Percentiles rank a stretch among this genome's conserved stretches.
Conservation (phyloP, 2,329 filamentous ascomycete species). For the Ascochyta rabiei region DNA sequence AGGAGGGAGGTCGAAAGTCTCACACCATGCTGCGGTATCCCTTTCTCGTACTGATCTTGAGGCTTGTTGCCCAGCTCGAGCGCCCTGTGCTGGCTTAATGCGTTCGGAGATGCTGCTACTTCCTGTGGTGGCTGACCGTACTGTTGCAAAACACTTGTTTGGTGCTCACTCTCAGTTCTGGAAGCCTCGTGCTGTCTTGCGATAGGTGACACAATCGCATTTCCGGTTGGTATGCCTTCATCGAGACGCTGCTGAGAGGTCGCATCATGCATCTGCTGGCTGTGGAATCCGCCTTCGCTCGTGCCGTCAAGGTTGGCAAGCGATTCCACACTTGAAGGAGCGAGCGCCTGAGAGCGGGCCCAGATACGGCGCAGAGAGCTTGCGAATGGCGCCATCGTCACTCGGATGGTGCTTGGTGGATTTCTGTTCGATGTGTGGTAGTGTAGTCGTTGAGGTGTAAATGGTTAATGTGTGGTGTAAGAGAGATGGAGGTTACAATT, state of each 20-base stretch:
- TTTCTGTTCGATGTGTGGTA: background rate
- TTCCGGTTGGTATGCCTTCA: background rate
- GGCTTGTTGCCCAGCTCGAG: background rate
- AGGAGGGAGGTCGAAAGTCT: background rate
- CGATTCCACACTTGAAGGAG: background rate
- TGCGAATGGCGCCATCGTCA: background rate
- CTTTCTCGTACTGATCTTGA: background rate
- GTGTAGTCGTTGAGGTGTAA: background rate
- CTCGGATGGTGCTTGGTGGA: background rate
- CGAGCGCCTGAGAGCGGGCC: background rate
- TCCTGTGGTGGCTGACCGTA: background rate
- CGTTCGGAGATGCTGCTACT: background rate
- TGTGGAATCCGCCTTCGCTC: background rate
- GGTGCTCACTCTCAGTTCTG: background rate
- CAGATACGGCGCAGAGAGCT: background rate
- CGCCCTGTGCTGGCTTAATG: background rate
- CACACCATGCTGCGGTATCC: background rate
- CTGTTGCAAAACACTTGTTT: background rate
- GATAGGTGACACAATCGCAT: background rate
- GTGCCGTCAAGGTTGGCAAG: slow-evolving; percentile 2
- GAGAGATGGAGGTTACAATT: too few species aligned
- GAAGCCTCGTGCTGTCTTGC: background rate
- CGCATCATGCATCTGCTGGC: background rate
- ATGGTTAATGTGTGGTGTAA: background rate
- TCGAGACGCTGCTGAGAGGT: background rate